Percentiles rank a stretch among this genome's conserved stretches.
These are phyloP conservation scores for Davidsoniella australis DNA, from an alignment of 2,329 filamentous ascomycete species.

Conservation along the genomic window DNA sequence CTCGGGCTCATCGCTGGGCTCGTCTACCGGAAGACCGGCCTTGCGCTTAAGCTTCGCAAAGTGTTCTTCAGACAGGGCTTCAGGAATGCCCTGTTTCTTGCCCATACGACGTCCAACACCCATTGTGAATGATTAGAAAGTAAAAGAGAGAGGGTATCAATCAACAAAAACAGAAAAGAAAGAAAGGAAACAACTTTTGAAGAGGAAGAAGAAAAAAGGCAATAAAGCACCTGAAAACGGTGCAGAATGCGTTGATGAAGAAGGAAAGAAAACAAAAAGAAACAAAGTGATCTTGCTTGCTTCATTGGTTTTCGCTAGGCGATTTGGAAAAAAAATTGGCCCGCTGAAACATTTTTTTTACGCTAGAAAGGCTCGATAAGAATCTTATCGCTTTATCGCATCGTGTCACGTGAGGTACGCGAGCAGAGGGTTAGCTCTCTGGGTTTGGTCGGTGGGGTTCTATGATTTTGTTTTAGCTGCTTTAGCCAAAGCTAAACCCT, in stretches of 20 bases:
- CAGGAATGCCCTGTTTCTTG: conserved; percentile 82
- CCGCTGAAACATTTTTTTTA: conserved; percentile 26
- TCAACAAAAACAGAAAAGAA: neutral
- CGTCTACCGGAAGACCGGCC: conserved; percentile 48
- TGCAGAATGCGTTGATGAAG: conserved; percentile 7
- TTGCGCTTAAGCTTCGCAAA: conserved; percentile 75
- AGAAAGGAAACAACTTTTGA: neutral
- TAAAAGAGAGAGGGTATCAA: neutral
- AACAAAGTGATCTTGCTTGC: too few species aligned
- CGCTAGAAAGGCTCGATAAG: conserved; percentile 10
- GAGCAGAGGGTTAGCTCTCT: neutral
- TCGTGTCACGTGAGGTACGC: conserved; percentile 7
- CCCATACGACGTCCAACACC: conserved; percentile 83
- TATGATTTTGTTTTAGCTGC: neutral
- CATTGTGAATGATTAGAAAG: conserved; percentile 37
- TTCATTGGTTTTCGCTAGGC: neutral
- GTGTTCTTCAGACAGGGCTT: conserved; percentile 63
- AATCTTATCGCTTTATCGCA: neutral
- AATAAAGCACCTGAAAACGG: neutral
- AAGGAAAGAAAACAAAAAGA: neutral
- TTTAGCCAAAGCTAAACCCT: too few species aligned
- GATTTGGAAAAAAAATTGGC: conserved; percentile 15
- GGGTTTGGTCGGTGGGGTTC: neutral
- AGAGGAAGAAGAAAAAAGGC: neutral
- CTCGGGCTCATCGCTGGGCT: conserved; percentile 37